Percentiles rank a stretch among this genome's conserved stretches.
Evolutionary conservation across 2,329 filamentous ascomycete genomes (phyloP).

Genomic region (Cadophora sp.): DNA sequence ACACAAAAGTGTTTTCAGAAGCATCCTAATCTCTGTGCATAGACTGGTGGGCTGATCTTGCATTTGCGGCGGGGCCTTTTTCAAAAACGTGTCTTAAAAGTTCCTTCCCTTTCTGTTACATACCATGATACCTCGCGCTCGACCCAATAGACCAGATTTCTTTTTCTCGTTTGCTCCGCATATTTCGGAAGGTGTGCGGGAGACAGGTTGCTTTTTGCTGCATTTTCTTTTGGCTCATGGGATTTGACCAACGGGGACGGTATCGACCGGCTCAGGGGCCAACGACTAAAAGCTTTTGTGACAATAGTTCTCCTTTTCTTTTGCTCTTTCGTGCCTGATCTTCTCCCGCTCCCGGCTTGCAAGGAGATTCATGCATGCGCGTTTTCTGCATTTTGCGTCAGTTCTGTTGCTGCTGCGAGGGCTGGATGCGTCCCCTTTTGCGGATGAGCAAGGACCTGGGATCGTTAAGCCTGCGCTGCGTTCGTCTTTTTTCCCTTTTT

Average conservation of each 20-base stretch:
- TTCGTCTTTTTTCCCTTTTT: conserved; percentile 28
- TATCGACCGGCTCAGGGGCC: conserved; percentile 33
- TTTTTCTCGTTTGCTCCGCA: conserved; percentile 41
- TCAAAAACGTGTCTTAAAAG: conserved; percentile 53
- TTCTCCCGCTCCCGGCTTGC: conserved; percentile 9
- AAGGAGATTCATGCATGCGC: conserved; percentile 23
- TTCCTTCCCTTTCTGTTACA: conserved; percentile 49
- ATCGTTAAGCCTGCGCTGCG: conserved; percentile 20
- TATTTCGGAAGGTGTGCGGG: conserved; percentile 42
- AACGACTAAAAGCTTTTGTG: conserved; percentile 44
- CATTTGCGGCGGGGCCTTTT: conserved; percentile 52
- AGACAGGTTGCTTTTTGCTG: conserved; percentile 44
- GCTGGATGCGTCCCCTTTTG: conserved; percentile 27
- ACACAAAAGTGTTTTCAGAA: conserved; percentile 48
- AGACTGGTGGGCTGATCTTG: conserved; percentile 52
- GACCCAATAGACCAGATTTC: conserved; percentile 47
- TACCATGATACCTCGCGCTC: conserved; percentile 53
- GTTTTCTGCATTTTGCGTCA: conserved; percentile 36
- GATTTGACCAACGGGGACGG: conserved; percentile 37
- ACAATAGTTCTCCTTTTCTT: conserved; percentile 41
- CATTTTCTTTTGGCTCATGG: conserved; percentile 42
- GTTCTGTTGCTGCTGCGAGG: conserved; percentile 25
- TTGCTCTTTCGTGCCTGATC: conserved; percentile 16
- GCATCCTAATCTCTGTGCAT: conserved; percentile 54
- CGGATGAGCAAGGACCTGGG: conserved; percentile 25